These are phyloP conservation scores for Kingdonia uniflora DNA, from an alignment of 164 flowering plant species.

Conservation along the genomic window DNA sequence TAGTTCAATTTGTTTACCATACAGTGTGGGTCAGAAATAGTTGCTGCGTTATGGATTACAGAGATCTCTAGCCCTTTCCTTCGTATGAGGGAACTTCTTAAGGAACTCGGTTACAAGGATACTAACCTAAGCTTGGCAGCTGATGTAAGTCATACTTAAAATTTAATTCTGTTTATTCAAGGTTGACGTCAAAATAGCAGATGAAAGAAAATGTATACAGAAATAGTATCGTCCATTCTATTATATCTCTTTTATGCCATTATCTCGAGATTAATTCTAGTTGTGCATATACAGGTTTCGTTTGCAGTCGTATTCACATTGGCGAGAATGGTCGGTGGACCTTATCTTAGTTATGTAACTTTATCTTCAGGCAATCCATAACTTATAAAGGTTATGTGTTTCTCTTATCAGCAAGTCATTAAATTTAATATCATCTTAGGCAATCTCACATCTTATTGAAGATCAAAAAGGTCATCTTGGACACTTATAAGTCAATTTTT, in stretches of 20 bases:
- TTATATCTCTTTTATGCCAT: neutral
- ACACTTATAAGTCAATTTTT: too few relatives aligned
- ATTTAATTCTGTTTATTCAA: neutral
- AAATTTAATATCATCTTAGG: too few relatives aligned
- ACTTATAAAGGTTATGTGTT: constrained; percentile 51
- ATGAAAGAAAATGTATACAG: too few relatives aligned
- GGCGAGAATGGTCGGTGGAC: constrained; percentile 75
- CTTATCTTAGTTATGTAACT: constrained; percentile 59
- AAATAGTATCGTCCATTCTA: neutral
- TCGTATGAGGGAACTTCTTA: constrained; percentile 79
- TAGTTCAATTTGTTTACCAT: too few relatives aligned
- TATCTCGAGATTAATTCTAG: neutral
- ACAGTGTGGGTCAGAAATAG: too few relatives aligned
- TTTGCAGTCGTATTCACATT: constrained; percentile 65
- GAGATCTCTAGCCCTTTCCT: constrained; percentile 85
- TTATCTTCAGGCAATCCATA: constrained; percentile 56
- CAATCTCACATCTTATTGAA: too few relatives aligned
- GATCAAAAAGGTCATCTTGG: too few relatives aligned
- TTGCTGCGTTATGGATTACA: too few relatives aligned
- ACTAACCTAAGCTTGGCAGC: constrained; percentile 76
- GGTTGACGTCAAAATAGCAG: too few relatives aligned
- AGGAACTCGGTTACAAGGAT: constrained; percentile 78
- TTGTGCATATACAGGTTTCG: constrained; percentile 29
- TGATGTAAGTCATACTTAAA: constrained; percentile 43
- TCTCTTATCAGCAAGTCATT: neutral